Percentiles rank a stretch among this genome's conserved stretches.
Conservation (phyloP, 225 moss, liverwort and hornwort genomes). For the Takakia lepidozioides region DNA sequence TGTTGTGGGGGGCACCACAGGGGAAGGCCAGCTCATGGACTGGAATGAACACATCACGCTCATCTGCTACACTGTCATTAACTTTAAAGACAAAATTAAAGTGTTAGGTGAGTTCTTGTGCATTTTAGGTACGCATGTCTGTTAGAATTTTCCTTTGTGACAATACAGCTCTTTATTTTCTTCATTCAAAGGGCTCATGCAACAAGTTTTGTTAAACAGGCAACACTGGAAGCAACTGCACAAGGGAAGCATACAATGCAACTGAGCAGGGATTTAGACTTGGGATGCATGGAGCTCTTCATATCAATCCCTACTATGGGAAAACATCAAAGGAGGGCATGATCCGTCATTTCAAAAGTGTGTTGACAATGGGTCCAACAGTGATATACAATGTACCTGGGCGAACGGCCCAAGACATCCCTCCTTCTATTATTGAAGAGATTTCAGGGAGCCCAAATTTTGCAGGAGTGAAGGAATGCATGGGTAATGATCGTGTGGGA, state of each 20-base stretch:
- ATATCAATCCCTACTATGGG: slow-evolving; percentile 92
- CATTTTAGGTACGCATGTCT: no score
- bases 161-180: neutral
- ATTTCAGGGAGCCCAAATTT: slow-evolving; percentile 53
- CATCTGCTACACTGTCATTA: slow-evolving; percentile 62
- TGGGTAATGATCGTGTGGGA: slow-evolving; percentile 61
- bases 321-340: slow-evolving; percentile 76
- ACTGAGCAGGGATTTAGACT: slow-evolving; percentile 87
- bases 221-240: slow-evolving; percentile 90
- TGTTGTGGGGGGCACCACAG: slow-evolving; percentile 91
- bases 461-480: slow-evolving; percentile 83
- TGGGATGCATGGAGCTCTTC: slow-evolving; percentile 88
- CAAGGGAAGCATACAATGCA: slow-evolving; percentile 77
- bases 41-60: slow-evolving; percentile 93
- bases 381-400: slow-evolving; percentile 90
- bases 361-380: slow-evolving; percentile 69
- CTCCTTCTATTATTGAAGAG: slow-evolving; percentile 44
- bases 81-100: slow-evolving; percentile 62
- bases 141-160: no score
- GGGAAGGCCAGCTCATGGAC: slow-evolving; percentile 94
- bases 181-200: no score
- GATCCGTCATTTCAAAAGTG: slow-evolving; percentile 57
- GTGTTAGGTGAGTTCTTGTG: slow-evolving; percentile 34
- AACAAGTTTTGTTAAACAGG: no score
- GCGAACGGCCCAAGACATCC: slow-evolving; percentile 80